phyloP scores from a whole-genome alignment of 2,329 filamentous ascomycete species.

The Ceratocystis cacaofunesta region DNA sequence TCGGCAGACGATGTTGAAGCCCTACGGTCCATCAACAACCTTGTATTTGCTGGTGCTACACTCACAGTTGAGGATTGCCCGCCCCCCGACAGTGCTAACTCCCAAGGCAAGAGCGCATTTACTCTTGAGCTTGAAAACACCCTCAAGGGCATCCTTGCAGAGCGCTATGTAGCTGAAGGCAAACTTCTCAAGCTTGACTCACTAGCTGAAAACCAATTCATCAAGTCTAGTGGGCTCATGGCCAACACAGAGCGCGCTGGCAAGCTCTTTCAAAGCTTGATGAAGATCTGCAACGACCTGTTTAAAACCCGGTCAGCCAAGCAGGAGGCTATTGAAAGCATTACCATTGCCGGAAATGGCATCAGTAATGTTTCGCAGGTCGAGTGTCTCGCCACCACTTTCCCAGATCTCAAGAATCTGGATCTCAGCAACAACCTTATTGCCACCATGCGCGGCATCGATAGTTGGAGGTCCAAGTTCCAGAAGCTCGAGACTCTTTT shows the following conservation, averaged over 20 bases:
- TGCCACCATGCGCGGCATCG: constrained; percentile 48
- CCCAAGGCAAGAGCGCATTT: constrained; percentile 29
- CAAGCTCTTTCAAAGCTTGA: constrained; percentile 85
- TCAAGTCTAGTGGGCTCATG: constrained; percentile 64
- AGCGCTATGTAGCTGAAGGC: constrained; percentile 53
- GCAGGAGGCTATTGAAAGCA: constrained; percentile 62
- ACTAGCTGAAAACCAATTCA: constrained; percentile 55
- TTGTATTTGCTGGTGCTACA: constrained; percentile 49
- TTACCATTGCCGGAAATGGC: constrained; percentile 68
- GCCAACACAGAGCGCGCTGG: constrained; percentile 52
- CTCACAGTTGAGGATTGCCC: constrained; percentile 27
- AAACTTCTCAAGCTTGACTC: constrained; percentile 77
- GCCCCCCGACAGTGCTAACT: not conserved
- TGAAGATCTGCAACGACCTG: constrained; percentile 66
- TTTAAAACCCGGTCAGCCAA: constrained; percentile 62
- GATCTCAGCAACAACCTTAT: constrained; percentile 79
- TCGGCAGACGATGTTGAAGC: constrained; percentile 48
- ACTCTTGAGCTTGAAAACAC: constrained; percentile 50
- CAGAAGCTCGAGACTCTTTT: constrained; percentile 66
- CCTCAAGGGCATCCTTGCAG: constrained; percentile 54
- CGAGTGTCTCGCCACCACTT: constrained; percentile 58
- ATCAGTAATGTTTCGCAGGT: constrained; percentile 59
- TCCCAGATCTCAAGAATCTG: constrained; percentile 75
- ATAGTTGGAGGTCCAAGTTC: constrained; percentile 68
- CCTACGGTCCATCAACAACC: constrained; percentile 53